Conservation (phyloP, 495 filamentous ascomycete species). For the Tuber calosporum region DNA sequence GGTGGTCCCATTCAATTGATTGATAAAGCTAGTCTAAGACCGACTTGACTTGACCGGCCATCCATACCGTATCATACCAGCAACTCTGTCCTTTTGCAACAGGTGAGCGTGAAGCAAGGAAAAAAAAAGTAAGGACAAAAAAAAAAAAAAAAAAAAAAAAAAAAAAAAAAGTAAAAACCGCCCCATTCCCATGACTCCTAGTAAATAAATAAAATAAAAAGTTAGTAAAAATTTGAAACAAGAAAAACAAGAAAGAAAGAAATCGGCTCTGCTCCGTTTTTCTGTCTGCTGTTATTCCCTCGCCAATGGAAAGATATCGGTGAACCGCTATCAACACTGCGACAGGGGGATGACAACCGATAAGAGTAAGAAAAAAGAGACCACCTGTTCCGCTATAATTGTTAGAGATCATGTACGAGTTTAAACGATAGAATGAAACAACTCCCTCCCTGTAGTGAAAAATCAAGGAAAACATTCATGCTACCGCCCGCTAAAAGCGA, state of each 20-base stretch:
- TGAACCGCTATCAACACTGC: neutral
- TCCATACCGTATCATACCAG: neutral
- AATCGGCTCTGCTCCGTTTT: neutral
- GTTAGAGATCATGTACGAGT: conserved; percentile 61
- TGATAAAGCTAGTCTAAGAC: neutral
- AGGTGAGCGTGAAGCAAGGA: neutral
- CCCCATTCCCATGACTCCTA: neutral
- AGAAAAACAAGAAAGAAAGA: neutral
- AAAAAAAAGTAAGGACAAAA: neutral
- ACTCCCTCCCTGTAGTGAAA: conserved; percentile 58
- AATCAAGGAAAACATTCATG: conserved; percentile 24
- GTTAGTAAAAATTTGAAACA: neutral
- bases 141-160: neutral
- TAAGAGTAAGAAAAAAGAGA: conserved; percentile 49
- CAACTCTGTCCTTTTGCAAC: neutral
- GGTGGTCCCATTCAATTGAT: neutral
- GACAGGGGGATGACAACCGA: conserved; percentile 13
- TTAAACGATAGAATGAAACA: conserved; percentile 44
- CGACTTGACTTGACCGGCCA: neutral
- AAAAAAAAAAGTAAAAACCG: neutral
- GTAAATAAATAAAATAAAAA: neutral
- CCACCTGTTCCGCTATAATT: conserved; percentile 81
- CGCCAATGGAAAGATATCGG: conserved; percentile 17
- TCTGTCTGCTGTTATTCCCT: neutral
- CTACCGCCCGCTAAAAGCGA: conserved; percentile 40